Percentiles rank a stretch among this genome's conserved stretches.
Conservation (phyloP, 2,329 filamentous ascomycete species). For the Colletotrichum coccodes region DNA sequence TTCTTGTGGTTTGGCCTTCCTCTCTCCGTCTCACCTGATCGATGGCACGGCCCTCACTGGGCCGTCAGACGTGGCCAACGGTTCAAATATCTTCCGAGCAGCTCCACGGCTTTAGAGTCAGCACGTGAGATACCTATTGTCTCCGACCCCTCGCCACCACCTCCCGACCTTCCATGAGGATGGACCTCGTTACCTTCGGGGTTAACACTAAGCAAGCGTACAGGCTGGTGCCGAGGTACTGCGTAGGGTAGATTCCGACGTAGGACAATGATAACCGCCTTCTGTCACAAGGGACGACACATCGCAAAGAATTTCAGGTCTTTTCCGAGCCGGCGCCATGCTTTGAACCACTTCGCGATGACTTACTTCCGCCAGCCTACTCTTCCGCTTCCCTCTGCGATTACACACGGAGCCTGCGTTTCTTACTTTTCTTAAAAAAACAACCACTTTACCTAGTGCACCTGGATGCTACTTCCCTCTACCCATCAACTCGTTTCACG, state of each 20-base stretch:
- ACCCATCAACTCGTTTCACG: background rate
- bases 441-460: too few relatives aligned
- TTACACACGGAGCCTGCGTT: background rate
- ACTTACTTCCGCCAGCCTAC: background rate
- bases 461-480: too few relatives aligned
- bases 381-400: background rate
- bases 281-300: background rate
- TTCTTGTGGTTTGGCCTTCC: too few relatives aligned
- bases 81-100: background rate
- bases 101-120: too few relatives aligned
- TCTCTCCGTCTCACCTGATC: too few relatives aligned
- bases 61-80: too few relatives aligned
- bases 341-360: too few relatives aligned
- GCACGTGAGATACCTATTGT: background rate
- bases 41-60: too few relatives aligned
- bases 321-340: background rate
- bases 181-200: background rate
- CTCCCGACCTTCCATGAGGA: background rate
- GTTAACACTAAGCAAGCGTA: background rate
- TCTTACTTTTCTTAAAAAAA: too few relatives aligned
- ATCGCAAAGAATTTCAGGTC: background rate
- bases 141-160: background rate
- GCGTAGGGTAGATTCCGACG: background rate
- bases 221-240: slow-evolving; percentile 1
- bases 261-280: too few relatives aligned